Percentiles rank a stretch among this genome's conserved stretches.
Evolutionary conservation across 345 rosid species (phyloP).

Genomic region (Excoecaria agallocha): DNA sequence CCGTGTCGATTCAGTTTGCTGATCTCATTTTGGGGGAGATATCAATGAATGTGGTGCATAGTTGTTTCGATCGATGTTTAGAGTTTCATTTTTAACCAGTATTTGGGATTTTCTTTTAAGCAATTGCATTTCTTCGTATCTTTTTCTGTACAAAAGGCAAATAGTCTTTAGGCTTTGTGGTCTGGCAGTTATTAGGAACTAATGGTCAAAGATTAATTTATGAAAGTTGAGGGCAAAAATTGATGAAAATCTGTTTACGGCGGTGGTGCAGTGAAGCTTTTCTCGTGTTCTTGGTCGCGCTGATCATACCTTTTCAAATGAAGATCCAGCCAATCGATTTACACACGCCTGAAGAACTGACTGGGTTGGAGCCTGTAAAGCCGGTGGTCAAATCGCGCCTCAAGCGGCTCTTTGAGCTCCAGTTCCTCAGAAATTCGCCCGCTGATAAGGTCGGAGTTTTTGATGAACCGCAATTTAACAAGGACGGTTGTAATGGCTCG

Average conservation of each 20-base stretch:
- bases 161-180: background rate
- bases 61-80: conserved; percentile 10
- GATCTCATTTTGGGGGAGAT: conserved; percentile 9
- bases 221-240: conserved; percentile 10
- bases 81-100: conserved; percentile 10
- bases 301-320: conserved; percentile 50
- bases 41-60: conserved; percentile 2
- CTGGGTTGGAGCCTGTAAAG: conserved; percentile 44
- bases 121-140: conserved; percentile 5
- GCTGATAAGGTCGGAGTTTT: conserved; percentile 38
- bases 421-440: conserved; percentile 49
- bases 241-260: conserved; percentile 1
- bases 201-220: conserved; percentile 12
- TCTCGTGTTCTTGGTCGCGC: conserved; percentile 16
- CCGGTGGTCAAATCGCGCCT: conserved; percentile 69
- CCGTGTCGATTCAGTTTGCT: conserved; percentile 28
- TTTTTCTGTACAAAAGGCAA: conserved; percentile 14
- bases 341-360: conserved; percentile 32
- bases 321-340: conserved; percentile 80
- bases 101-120: background rate
- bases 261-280: background rate
- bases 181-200: background rate
- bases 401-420: conserved; percentile 86
- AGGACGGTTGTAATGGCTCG: conserved; percentile 32
- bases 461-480: conserved; percentile 36